These are phyloP conservation scores for Populus hybrid DNA, from an alignment of 441 rosid genomes.

Conservation along the genomic window DNA sequence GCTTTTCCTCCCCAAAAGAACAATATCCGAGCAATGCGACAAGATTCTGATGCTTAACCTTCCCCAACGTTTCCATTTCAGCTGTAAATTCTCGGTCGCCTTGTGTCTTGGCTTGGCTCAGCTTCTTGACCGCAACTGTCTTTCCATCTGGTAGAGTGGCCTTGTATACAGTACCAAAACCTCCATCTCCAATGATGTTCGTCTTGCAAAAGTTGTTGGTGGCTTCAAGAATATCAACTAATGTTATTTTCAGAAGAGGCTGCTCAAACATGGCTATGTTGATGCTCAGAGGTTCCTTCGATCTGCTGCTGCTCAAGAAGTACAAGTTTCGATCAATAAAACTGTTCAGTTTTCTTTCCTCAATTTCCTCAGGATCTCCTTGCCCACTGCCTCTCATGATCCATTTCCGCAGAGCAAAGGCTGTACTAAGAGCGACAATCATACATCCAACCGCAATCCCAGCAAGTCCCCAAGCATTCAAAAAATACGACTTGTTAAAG, in stretches of 20 bases:
- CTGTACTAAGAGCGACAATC: conserved; percentile 31
- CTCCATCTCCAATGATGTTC: conserved; percentile 88
- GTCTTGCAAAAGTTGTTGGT: conserved; percentile 76
- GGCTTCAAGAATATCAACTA: conserved; percentile 70
- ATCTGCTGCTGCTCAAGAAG: conserved; percentile 21
- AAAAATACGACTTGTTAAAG: conserved; percentile 23
- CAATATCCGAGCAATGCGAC: conserved; percentile 87
- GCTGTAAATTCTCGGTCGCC: conserved; percentile 48
- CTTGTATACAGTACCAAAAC: conserved; percentile 86
- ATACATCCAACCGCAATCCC: conserved; percentile 45
- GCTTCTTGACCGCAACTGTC: conserved; percentile 85
- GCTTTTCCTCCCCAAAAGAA: conserved; percentile 73
- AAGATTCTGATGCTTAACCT: conserved; percentile 86
- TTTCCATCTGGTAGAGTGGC: conserved; percentile 57
- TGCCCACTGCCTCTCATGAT: conserved; percentile 30
- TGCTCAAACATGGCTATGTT: conserved; percentile 87
- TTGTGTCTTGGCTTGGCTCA: conserved; percentile 75
- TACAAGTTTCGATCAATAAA: conserved; percentile 55
- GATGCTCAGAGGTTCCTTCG: conserved; percentile 80
- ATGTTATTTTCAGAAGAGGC: conserved; percentile 71
- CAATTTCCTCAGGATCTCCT: conserved; percentile 42
- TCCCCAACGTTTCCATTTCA: conserved; percentile 72
- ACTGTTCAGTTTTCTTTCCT: conserved; percentile 51
- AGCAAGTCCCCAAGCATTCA: conserved; percentile 51
- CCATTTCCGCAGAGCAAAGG: conserved; percentile 42